phyloP scores from a whole-genome alignment of 805 yeast genomes.

The Blastobotrys terrestris region DNA sequence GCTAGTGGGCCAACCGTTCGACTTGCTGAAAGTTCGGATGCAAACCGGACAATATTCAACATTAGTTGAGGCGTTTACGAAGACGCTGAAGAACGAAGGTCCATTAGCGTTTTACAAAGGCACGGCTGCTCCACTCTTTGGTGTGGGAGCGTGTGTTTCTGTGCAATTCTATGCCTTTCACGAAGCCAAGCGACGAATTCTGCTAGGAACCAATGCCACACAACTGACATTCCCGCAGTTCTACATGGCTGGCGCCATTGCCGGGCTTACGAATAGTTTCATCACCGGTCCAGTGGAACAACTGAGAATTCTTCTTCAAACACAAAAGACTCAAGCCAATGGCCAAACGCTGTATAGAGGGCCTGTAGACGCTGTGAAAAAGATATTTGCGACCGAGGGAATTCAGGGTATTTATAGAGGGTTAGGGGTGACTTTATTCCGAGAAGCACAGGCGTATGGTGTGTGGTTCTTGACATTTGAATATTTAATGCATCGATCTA shows the following conservation, averaged over 20 bases:
- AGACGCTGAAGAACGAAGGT: constrained; percentile 55
- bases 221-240: constrained; percentile 48
- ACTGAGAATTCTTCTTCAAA: constrained; percentile 54
- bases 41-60: constrained; percentile 61
- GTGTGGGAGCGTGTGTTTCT: constrained; percentile 66
- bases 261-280: constrained; percentile 61
- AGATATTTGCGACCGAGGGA: constrained; percentile 42
- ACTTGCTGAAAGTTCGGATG: constrained; percentile 60
- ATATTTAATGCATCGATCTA: constrained; percentile 36
- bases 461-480: constrained; percentile 69
- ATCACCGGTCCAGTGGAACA: constrained; percentile 64
- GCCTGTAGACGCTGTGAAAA: constrained; percentile 39
- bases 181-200: constrained; percentile 53
- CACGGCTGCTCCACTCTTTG: constrained; percentile 61
- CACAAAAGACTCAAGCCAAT: constrained; percentile 34
- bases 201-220: constrained; percentile 30
- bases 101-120: constrained; percentile 59
- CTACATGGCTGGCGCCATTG: constrained; percentile 56
- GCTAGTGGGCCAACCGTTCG: constrained; percentile 61
- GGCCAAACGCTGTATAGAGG: constrained; percentile 31
- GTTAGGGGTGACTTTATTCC: constrained; percentile 42
- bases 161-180: constrained; percentile 67
- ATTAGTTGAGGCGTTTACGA: constrained; percentile 45
- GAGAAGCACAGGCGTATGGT: constrained; percentile 71
- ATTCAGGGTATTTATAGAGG: constrained; percentile 51